Base-by-base conservation (phyloP, 2,329 filamentous ascomycete species). In the Neopestalotiopsis rosae region DNA sequence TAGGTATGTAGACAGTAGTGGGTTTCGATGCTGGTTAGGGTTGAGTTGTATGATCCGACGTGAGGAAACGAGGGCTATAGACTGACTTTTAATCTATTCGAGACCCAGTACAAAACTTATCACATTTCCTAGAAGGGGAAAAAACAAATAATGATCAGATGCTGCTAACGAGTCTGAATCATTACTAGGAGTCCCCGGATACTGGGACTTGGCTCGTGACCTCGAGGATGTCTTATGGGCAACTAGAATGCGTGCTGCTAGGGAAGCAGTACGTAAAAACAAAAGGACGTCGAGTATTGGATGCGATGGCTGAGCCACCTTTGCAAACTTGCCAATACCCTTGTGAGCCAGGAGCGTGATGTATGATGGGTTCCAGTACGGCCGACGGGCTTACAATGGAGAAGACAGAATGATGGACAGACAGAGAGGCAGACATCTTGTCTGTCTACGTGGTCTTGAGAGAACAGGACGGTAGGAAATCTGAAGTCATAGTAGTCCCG, bases 311-410 rank as follows among this genome's bases (percentile, higher is more conserved):
- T 52, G 9, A 52, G 45, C 45, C 45, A 52, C 45, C 45, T 28
- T 28, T 52, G 45, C 14, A 20, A 52, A n/a, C 45, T 17, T 52
- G 45, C 17, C 17, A 52, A n/a, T 17, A 52, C 45, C 45, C 45
- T 52, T 52, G 45, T 52, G 45, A 52, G 45, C 45, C 45, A 52
- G 45, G 45, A 52, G 45, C 45, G 45, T 52, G 45, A 52, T 52
- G 45, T 52, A 52, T n/a, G 45, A 52, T 52, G 45, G 45, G 45
- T 6, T n/a, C 45, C 45, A 52, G 45, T 52, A 52, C 45, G 45
- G 45, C 45, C 45, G 45, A 52, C 45, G 45, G 45, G 45, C 14
- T 52, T 52, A 17, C 34, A 10, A 10, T 38, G 5, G 34, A 38
- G 6, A 20, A 52, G 24, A 28, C 24, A 28, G 24, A 52, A 20